Evolutionary conservation across 495 filamentous ascomycete species (phyloP).

Genomic region (Hypoxylon crocopeplum): DNA sequence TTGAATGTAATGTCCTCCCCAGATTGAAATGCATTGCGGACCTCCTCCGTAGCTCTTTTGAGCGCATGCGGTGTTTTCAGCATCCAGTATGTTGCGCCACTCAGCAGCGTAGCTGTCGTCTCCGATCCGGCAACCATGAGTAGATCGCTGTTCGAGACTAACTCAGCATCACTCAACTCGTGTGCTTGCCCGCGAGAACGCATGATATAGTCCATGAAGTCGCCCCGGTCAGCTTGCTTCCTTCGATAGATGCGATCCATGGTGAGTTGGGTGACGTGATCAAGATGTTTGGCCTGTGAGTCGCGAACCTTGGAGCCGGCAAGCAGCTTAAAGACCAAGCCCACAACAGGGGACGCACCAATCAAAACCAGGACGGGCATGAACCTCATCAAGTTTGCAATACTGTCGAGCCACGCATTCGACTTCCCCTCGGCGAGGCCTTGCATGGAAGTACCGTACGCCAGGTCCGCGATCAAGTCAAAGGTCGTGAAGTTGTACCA

Average conservation of each 20-base stretch:
- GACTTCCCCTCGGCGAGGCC: constrained; percentile 48
- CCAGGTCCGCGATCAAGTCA: constrained; percentile 67
- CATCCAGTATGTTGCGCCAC: constrained; percentile 60
- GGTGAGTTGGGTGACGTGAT: constrained; percentile 35
- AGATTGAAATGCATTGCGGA: constrained; percentile 56
- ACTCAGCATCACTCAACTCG: constrained; percentile 49
- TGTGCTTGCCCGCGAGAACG: constrained; percentile 35
- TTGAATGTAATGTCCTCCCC: constrained; percentile 60
- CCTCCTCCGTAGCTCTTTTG: constrained; percentile 57
- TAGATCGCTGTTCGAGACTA: constrained; percentile 51
- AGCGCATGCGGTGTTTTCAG: constrained; percentile 54
- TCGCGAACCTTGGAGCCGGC: constrained; percentile 43
- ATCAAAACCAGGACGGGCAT: constrained; percentile 37
- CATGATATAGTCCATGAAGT: constrained; percentile 44
- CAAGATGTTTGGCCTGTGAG: constrained; percentile 41
- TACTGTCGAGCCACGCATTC: constrained; percentile 50
- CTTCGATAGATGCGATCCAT: constrained; percentile 44
- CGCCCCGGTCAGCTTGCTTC: constrained; percentile 40
- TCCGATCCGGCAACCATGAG: constrained; percentile 64
- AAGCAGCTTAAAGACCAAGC: constrained; percentile 40
- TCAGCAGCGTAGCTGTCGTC: constrained; percentile 65
- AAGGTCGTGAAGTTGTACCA: constrained; percentile 71
- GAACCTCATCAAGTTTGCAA: constrained; percentile 38
- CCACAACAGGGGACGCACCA: constrained; percentile 41
- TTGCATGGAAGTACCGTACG: constrained; percentile 64